Evolutionary conservation across 805 yeast genomes (phyloP).

Genomic region (Candida germanica): DNA sequence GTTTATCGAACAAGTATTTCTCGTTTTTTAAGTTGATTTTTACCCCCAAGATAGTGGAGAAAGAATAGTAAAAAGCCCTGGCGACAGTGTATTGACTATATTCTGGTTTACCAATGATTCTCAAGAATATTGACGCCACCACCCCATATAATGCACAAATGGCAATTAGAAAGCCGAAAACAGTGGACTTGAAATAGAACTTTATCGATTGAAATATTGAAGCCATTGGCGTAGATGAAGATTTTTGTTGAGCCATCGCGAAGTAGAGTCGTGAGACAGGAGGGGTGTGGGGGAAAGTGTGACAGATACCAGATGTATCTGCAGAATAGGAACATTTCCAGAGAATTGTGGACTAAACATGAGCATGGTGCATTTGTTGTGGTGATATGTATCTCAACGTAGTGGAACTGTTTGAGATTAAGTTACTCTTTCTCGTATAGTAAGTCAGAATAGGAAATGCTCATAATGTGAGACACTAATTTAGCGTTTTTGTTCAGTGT

Average conservation of each 20-base stretch:
- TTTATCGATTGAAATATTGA: constrained; percentile 7
- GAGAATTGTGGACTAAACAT: no score
- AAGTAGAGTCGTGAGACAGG: no score
- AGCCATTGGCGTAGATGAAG: constrained; percentile 1
- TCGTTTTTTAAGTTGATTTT: constrained; percentile 68
- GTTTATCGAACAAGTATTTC: constrained; percentile 51
- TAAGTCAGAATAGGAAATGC: no score
- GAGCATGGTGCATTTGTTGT: no score
- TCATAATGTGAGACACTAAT: no score
- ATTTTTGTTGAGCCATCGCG: background rate
- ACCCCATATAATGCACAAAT: constrained; percentile 75
- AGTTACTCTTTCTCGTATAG: no score
- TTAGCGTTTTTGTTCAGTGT: no score
- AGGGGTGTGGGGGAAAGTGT: no score
- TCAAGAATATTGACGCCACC: constrained; percentile 63
- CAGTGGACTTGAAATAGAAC: constrained; percentile 53
- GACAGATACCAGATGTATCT: no score
- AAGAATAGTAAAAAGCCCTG: constrained; percentile 64
- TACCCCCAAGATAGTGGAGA: constrained; percentile 64
- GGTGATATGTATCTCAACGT: no score
- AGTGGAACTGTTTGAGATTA: no score
- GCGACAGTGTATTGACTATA: constrained; percentile 90
- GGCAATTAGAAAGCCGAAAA: constrained; percentile 52
- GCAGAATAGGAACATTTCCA: no score
- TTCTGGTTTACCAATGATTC: constrained; percentile 69